Conservation (phyloP, 2,329 filamentous ascomycete genomes). For the Pestalotiopsis sp. region DNA sequence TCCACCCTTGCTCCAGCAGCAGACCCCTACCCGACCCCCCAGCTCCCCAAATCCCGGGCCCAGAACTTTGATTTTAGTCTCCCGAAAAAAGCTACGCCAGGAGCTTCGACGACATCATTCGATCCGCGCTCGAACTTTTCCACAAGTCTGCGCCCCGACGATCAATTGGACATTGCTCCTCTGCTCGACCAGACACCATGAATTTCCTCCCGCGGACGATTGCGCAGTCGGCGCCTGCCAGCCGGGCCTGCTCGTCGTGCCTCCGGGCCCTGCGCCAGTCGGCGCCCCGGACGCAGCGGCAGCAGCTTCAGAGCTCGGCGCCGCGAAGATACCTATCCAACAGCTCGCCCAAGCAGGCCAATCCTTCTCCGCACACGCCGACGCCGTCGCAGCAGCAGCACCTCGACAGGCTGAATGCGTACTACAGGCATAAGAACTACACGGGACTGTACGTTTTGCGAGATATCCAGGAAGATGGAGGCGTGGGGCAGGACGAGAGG, state of each 20-base stretch:
- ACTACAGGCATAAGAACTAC: slow-evolving; percentile 69
- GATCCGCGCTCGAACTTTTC: neutral
- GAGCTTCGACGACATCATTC: slow-evolving; percentile 9
- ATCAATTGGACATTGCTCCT: neutral
- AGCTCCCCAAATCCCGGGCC: neutral
- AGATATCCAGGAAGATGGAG: too few relatives aligned
- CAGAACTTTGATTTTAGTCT: neutral
- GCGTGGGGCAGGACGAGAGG: neutral
- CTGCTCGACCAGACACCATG: slow-evolving; percentile 18
- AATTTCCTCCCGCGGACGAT: slow-evolving; percentile 15
- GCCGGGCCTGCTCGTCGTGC: slow-evolving; percentile 34
- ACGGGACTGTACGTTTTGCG: slow-evolving; percentile 59
- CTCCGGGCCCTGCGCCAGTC: slow-evolving; percentile 24
- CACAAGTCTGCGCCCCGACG: neutral
- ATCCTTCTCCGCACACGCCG: slow-evolving; percentile 18
- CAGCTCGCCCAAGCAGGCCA: slow-evolving; percentile 25
- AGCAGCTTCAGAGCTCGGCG: slow-evolving; percentile 13
- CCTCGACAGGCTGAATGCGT: slow-evolving; percentile 67
- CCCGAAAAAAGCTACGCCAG: neutral
- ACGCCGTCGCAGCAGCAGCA: slow-evolving; percentile 26
- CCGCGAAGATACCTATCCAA: slow-evolving; percentile 28
- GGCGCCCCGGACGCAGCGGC: neutral
- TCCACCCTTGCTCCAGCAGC: too few relatives aligned
- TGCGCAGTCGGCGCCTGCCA: slow-evolving; percentile 6
- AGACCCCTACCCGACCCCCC: neutral